Evolutionary conservation across 345 rosid species (phyloP), one percentile per base, ranked within the genome.

Genomic region (Ceriops zippeliana): DNA sequence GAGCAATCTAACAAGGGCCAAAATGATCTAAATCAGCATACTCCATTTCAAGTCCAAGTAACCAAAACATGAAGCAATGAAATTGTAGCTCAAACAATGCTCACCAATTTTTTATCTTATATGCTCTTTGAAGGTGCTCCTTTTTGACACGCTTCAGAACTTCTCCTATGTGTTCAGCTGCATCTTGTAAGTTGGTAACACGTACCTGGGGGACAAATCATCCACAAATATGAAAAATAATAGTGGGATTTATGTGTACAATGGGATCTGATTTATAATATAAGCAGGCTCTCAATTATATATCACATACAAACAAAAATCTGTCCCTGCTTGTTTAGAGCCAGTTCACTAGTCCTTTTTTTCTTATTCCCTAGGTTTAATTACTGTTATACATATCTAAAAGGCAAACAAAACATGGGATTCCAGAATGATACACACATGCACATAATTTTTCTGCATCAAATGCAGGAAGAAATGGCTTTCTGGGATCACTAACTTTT

Each of bases 151-250:
- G 96, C 69, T 77, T 91, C 72, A 95, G 74, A 58, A 91, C 96
- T 78, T 90, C 96, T 63, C 96, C 90, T 47, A 95, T 88, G 75
- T 91, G 97, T 71, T 91, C 97, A 69, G 96, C 52, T 77, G 99
- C 97, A 81, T 95, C 90, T 37, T 68, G 85, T 73, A 95, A 76
- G 81, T 95, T 95, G 73, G 96, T 88, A 52, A 89, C 92, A 42
- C 89, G 90, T 52, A 91, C 98, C 98, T 90, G 34, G 7, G 61
- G 66, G 53, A 62, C 38, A 27, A 49, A 11, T 47, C 51, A 51
- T 26, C 32, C 57, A 46, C n/a, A 22, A 6, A 62, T 22, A 37
- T 51, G 11, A 42, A 31, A 1, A 16, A 6, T 57, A 42, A 42
- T 42, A 42, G 49, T 3, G 49, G 49, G 16, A 13, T 15, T 42